Evolutionary conservation across 768 basidiomycete genomes (phyloP).

Genomic region (Serendipita vermifera): DNA sequence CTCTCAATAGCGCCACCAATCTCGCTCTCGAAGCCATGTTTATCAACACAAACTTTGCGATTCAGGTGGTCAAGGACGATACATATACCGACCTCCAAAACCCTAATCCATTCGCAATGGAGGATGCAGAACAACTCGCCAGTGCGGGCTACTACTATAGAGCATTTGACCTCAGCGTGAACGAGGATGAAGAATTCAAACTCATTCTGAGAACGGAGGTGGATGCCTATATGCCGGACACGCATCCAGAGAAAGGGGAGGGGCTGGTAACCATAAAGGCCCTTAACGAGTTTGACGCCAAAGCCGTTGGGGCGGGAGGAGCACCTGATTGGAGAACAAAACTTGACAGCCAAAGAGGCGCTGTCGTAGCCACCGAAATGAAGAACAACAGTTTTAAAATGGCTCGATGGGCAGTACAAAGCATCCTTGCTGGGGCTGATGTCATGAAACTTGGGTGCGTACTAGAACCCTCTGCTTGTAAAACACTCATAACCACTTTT

Average conservation of each 20-base stretch:
- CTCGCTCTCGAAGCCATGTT: slow-evolving; percentile 95
- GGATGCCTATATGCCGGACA: slow-evolving; percentile 59
- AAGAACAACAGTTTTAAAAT: slow-evolving; percentile 99
- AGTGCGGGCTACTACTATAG: slow-evolving; percentile 96
- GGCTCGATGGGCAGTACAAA: slow-evolving; percentile 94
- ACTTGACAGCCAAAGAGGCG: slow-evolving; percentile 89
- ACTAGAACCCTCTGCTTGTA: slow-evolving; percentile 2
- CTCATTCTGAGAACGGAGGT: slow-evolving; percentile 93
- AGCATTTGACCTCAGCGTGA: slow-evolving; percentile 82
- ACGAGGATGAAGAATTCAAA: slow-evolving; percentile 81
- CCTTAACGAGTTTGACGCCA: slow-evolving; percentile 91
- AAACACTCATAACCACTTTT: neutral
- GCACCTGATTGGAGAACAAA: slow-evolving; percentile 99
- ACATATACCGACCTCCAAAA: slow-evolving; percentile 59
- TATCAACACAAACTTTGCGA: slow-evolving; percentile 97
- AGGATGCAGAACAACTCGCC: slow-evolving; percentile 53
- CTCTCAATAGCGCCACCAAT: slow-evolving; percentile 87
- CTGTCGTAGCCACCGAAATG: slow-evolving; percentile 98
- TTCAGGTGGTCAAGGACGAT: slow-evolving; percentile 80
- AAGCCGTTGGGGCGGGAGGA: slow-evolving; percentile 79
- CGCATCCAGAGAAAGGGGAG: slow-evolving; percentile 47
- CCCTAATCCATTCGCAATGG: slow-evolving; percentile 95
- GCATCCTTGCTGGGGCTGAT: slow-evolving; percentile 88
- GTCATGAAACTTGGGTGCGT: slow-evolving; percentile 92
- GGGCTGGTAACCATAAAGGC: slow-evolving; percentile 86